Base-by-base conservation (phyloP, 768 basidiomycete species). In the Calocybe cyanea region DNA sequence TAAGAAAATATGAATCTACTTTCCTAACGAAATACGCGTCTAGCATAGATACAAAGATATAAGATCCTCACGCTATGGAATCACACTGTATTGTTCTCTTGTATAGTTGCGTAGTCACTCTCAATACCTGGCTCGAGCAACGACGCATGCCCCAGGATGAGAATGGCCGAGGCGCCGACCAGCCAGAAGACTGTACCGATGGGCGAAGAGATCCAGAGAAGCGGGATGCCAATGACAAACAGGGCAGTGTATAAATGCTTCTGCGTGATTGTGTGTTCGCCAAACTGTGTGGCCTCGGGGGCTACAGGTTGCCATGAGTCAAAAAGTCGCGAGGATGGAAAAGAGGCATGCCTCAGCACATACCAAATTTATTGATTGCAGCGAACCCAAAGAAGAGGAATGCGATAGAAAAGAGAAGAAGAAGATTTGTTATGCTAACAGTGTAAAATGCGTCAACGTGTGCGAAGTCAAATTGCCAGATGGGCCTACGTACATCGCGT, bases 51-150 rank as follows among this genome's bases (percentile, higher is more conserved):
- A 38, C 34, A 30, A 34, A 35, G 45, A 31, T 23, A n/a, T 23
- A 41, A 13, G 14, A 8, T 25, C 3, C 40, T 35, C 8, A n/a
- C n/a, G 25, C 47, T 23, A n/a, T n/a, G n/a, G 21, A 41, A 7
- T 18, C n/a, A 31, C 30, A 50, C 52, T 67, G 86, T 85, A 25
- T 62, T n/a, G n/a, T n/a, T 59, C 38, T 86, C 87, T 63, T 87
- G 78, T n/a, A 92, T 85, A 34, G 69, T 59, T 2, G 86, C 82
- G 55, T 96, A 96, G 63, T 95, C 92, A 68, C 87, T 89, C 69
- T 98, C 95, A 43, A 96, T 79, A 20, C 95, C 95, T 2, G 94
- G 95, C 65, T 98, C 95, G 51, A 97, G 81, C 51, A 97, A 51
- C 45, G 77, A 78, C 2, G 95, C 95, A 59, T 98, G 95, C 8